Conservation (phyloP, 2,329 filamentous ascomycete species). For the Phaeosphaeriaceae sp. region DNA sequence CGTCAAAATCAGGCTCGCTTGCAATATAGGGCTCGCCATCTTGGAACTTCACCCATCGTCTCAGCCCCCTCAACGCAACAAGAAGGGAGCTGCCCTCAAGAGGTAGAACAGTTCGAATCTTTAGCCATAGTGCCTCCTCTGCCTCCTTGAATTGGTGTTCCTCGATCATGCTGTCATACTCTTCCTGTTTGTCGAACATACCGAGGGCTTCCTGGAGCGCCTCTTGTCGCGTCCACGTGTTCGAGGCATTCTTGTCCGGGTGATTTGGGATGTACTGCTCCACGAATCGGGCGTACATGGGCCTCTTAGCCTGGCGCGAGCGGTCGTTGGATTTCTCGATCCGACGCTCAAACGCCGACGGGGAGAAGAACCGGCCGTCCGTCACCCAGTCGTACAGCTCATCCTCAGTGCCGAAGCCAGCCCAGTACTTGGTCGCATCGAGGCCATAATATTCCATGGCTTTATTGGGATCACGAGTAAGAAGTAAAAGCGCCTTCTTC, state of each 20-base stretch:
- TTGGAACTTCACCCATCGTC: slow-evolving; percentile 43
- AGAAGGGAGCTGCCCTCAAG: slow-evolving; percentile 30
- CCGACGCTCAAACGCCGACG: slow-evolving; percentile 43
- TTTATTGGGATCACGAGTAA: slow-evolving; percentile 64
- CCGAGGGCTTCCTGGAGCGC: slow-evolving; percentile 63
- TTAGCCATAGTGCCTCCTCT: slow-evolving; percentile 52
- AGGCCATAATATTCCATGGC: slow-evolving; percentile 71
- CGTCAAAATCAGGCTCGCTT: slow-evolving; percentile 16
- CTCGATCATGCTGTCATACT: slow-evolving; percentile 54
- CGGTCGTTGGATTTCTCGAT: slow-evolving; percentile 61
- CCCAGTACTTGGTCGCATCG: slow-evolving; percentile 57
- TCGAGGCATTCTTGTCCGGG: slow-evolving; percentile 44
- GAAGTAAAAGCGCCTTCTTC: slow-evolving; percentile 64
- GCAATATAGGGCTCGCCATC: slow-evolving; percentile 27
- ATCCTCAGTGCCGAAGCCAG: slow-evolving; percentile 62
- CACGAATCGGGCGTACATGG: slow-evolving; percentile 67
- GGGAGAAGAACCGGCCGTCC: slow-evolving; percentile 65
- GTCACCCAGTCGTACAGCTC: slow-evolving; percentile 69
- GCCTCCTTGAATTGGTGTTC: slow-evolving; percentile 48
- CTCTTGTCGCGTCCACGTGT: slow-evolving; percentile 47
- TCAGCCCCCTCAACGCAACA: slow-evolving; percentile 36
- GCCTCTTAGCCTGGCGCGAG: slow-evolving; percentile 61
- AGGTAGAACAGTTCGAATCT: slow-evolving; percentile 51
- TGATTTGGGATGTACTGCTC: slow-evolving; percentile 68
- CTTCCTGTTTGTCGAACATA: slow-evolving; percentile 55